Conservation (phyloP, 805 yeast genomes). For the baker's yeast (Saccharomyces cerevisiae) region DNA sequence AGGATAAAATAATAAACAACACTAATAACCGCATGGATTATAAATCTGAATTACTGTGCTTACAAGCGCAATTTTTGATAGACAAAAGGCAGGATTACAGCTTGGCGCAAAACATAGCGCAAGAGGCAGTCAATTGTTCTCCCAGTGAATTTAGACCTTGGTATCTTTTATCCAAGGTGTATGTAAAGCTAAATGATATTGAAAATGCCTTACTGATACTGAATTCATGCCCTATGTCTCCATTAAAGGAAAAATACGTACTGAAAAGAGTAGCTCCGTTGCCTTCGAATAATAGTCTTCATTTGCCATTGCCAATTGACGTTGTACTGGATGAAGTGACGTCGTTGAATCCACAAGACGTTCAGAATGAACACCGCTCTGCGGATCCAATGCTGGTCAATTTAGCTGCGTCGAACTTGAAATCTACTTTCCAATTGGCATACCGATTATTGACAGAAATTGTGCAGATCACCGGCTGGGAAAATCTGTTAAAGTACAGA, state of each 20-base stretch:
- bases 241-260: constrained; percentile 57
- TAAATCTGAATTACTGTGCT: constrained; percentile 25
- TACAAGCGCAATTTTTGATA: constrained; percentile 25
- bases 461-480: constrained; percentile 69
- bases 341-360: constrained; percentile 54
- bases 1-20: not conserved
- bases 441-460: constrained; percentile 58
- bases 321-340: constrained; percentile 64
- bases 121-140: constrained; percentile 45
- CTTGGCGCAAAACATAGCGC: constrained; percentile 23
- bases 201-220: constrained; percentile 65
- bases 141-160: constrained; percentile 75
- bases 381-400: constrained; percentile 54
- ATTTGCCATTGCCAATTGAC: constrained; percentile 69
- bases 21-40: constrained; percentile 18
- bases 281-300: constrained; percentile 35
- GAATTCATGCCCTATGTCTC: constrained; percentile 72
- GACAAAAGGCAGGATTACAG: constrained; percentile 20
- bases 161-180: constrained; percentile 57
- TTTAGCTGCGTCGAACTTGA: constrained; percentile 63
- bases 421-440: constrained; percentile 47
- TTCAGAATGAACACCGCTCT: constrained; percentile 55
- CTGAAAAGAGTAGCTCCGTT: constrained; percentile 52
- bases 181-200: constrained; percentile 54
- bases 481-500: constrained; percentile 47